Percentiles rank a stretch among this genome's conserved stretches.
Conservation (phyloP, 306 rosid species). For the Vigna hirtella region DNA sequence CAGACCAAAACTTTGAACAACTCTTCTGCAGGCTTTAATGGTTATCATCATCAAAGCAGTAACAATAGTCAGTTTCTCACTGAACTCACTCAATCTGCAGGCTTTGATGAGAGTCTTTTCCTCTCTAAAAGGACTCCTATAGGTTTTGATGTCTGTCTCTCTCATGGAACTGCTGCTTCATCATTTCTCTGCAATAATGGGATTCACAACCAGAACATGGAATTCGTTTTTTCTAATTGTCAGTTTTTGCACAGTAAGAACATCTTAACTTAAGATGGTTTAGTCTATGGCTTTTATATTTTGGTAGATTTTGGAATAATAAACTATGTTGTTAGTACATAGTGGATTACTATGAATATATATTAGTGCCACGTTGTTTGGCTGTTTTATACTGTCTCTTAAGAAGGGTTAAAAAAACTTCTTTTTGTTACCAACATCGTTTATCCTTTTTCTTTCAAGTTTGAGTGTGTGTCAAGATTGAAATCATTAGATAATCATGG, state of each 20-base stretch:
- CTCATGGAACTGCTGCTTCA: constrained; percentile 49
- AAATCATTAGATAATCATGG: no score
- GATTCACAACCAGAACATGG: constrained; percentile 8
- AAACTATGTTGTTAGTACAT: no score
- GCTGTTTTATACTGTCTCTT: no score
- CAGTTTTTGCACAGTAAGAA: neutral
- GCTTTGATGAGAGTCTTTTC: constrained; percentile 11
- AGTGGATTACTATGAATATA: no score
- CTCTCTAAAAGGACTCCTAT: neutral
- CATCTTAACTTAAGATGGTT: neutral
- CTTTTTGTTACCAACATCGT: no score
- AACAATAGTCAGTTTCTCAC: constrained; percentile 18
- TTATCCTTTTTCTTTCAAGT: no score
- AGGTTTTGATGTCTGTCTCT: constrained; percentile 61
- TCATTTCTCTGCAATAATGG: no score
- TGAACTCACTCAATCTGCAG: constrained; percentile 8
- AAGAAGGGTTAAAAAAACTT: no score
- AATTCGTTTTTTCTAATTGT: constrained; percentile 49
- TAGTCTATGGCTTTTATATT: neutral
- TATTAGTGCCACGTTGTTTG: no score
- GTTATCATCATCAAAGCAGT: neutral
- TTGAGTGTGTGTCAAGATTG: no score
- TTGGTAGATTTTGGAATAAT: neutral
- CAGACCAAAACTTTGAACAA: neutral
- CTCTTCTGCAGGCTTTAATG: neutral